Conservation (phyloP, 2,329 filamentous ascomycete species). For the Sclerotinia minor region DNA sequence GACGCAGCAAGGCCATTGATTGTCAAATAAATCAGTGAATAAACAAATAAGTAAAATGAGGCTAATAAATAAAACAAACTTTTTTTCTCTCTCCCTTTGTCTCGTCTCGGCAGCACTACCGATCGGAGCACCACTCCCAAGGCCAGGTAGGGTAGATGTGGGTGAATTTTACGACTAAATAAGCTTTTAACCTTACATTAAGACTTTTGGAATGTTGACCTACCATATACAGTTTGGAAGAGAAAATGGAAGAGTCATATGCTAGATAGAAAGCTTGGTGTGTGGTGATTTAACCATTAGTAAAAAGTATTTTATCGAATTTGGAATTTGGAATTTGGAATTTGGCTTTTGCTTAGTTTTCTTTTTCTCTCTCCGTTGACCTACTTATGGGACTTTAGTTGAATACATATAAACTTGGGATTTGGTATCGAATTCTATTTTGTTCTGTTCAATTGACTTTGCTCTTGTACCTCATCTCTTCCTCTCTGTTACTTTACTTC, state of each 20-base stretch:
- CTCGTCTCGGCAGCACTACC: slow-evolving; percentile 3
- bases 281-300: not conserved
- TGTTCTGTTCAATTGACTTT: not conserved
- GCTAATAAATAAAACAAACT: too few species aligned
- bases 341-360: not conserved
- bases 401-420: not conserved
- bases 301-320: not conserved
- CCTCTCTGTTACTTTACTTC: not conserved
- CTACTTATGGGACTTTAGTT: not conserved
- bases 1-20: too few species aligned
- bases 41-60: too few species aligned
- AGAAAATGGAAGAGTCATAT: not conserved
- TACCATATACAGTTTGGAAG: not conserved
- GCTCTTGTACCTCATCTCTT: not conserved
- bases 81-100: not conserved
- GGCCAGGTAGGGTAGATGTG: not conserved
- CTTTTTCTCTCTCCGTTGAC: not conserved
- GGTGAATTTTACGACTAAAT: not conserved
- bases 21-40: too few species aligned
- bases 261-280: not conserved
- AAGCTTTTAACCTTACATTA: not conserved
- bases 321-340: not conserved
- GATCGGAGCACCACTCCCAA: not conserved
- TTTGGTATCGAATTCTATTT: not conserved
- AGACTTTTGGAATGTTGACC: not conserved